Evolutionary conservation across 768 basidiomycete genomes (phyloP).

Genomic region (Boletus rubroflammeus): DNA sequence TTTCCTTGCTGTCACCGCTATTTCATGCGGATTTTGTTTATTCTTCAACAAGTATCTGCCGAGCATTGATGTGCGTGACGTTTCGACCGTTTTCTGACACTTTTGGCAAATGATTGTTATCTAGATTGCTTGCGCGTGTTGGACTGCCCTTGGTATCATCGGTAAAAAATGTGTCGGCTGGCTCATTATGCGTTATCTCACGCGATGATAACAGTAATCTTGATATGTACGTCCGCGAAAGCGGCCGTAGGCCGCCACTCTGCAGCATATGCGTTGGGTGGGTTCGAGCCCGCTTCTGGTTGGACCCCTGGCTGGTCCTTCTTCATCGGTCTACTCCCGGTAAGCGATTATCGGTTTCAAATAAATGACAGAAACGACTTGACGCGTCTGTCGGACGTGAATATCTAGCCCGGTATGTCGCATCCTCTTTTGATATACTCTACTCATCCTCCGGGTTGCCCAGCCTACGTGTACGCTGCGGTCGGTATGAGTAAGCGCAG

Average conservation of each 20-base stretch:
- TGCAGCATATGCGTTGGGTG: constrained; percentile 51
- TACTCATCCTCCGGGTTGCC: constrained; percentile 16
- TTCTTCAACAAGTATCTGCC: constrained; percentile 53
- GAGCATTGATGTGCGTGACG: constrained; percentile 42
- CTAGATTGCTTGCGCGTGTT: constrained; percentile 55
- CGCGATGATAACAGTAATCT: constrained; percentile 41
- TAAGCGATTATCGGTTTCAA: constrained; percentile 25
- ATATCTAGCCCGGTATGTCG: constrained; percentile 27
- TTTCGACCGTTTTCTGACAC: neutral
- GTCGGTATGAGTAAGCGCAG: constrained; percentile 55
- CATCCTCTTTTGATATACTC: neutral
- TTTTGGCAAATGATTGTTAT: constrained; percentile 3
- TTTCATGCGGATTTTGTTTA: constrained; percentile 49
- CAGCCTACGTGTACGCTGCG: constrained; percentile 54
- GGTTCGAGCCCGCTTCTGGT: constrained; percentile 63
- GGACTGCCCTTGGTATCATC: constrained; percentile 58
- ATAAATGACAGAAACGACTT: neutral
- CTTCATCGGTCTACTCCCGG: constrained; percentile 60
- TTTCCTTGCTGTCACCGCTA: constrained; percentile 50
- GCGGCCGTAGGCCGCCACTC: constrained; percentile 53
- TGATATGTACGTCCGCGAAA: constrained; percentile 54
- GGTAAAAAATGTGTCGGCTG: constrained; percentile 27
- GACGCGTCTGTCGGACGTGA: neutral
- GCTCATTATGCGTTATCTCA: constrained; percentile 6
- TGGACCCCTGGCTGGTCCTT: constrained; percentile 69